Conservation (phyloP, 1,284 basidiomycete genomes). For the Tilletia indica region DNA sequence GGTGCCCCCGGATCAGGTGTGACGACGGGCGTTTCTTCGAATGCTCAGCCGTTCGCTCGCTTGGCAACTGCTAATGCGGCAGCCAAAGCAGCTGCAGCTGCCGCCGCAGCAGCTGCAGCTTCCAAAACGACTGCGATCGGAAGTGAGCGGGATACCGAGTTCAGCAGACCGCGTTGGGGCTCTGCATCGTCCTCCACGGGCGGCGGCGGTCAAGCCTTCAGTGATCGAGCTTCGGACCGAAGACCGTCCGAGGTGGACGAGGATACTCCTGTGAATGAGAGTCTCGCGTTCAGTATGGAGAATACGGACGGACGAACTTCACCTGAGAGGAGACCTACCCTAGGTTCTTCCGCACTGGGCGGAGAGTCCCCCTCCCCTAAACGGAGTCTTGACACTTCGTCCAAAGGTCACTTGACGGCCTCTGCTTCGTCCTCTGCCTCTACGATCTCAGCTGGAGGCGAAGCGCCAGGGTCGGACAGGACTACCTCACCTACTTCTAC, state of each 20-base stretch:
- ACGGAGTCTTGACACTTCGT: neutral
- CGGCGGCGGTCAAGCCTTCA: neutral
- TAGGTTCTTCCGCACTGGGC: neutral
- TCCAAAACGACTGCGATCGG: neutral
- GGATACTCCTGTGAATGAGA: neutral
- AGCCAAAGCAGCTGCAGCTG: neutral
- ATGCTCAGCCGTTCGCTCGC: conserved; percentile 2
- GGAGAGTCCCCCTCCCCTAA: neutral
- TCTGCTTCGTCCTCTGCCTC: neutral
- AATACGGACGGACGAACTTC: too few species aligned
- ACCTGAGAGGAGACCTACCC: too few species aligned
- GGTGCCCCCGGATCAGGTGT: neutral
- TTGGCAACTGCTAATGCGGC: conserved; percentile 4
- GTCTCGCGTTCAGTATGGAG: too few species aligned
- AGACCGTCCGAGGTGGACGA: neutral
- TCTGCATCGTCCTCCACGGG: neutral
- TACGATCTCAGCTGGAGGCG: neutral
- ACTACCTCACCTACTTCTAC: neutral
- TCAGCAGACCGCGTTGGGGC: conserved; percentile 4
- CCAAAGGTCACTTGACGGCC: neutral
- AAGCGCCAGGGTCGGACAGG: neutral
- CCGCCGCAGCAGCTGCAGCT: neutral
- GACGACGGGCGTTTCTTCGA: neutral
- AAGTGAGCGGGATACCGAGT: neutral
- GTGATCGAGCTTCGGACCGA: neutral